Evolutionary conservation across 1,139 yeast species (phyloP).

Genomic region (Protomyces inundatus): DNA sequence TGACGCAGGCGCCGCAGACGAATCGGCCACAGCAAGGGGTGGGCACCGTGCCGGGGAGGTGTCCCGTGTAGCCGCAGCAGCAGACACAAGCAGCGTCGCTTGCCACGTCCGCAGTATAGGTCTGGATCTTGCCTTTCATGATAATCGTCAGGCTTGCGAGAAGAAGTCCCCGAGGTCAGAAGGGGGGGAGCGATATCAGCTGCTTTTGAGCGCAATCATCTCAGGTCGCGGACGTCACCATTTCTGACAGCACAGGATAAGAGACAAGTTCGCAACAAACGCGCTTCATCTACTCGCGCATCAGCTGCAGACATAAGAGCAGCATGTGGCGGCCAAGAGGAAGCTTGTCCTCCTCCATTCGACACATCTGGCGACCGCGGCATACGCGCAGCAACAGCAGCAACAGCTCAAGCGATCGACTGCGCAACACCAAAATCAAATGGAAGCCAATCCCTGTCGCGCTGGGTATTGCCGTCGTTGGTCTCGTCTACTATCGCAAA

Average conservation of each 20-base stretch:
- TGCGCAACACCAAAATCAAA: slow-evolving; percentile 18
- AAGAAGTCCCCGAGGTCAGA: not conserved
- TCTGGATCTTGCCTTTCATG: not conserved
- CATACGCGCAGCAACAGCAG: not conserved
- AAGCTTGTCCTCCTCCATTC: not conserved
- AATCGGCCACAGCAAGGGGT: slow-evolving; percentile 23
- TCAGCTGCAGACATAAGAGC: not conserved
- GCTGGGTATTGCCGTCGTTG: slow-evolving; percentile 29
- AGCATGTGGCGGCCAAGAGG: not conserved
- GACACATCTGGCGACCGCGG: not conserved
- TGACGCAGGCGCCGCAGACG: slow-evolving; percentile 15
- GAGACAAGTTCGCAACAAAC: too few species aligned
- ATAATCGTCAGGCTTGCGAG: not conserved
- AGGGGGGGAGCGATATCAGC: too few species aligned
- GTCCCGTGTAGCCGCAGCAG: slow-evolving; percentile 10
- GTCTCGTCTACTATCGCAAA: slow-evolving; percentile 21
- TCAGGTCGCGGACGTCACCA: too few species aligned
- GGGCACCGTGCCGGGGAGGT: not conserved
- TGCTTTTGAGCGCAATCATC: too few species aligned
- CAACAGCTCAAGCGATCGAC: not conserved
- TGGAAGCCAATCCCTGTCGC: slow-evolving; percentile 29
- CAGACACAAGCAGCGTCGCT: slow-evolving; percentile 10
- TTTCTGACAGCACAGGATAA: too few species aligned
- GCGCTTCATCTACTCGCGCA: too few species aligned
- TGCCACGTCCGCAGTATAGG: not conserved